Evolutionary conservation across 164 flowering plant genomes (phyloP), one percentile per base, ranked within the genome.

Genomic region (Vitis amurensis): DNA sequence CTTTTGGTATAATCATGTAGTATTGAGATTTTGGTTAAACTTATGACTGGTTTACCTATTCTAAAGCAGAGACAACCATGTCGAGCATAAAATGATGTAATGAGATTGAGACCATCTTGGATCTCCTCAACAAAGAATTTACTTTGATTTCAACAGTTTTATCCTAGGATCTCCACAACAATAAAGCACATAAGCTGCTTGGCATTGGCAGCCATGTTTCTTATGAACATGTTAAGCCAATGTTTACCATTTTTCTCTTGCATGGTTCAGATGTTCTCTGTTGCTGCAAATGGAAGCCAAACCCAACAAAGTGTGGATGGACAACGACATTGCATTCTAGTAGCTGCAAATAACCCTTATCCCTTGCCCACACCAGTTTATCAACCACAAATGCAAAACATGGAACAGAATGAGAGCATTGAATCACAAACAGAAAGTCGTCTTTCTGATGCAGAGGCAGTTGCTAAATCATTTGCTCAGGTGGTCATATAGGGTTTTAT

Each of bases 261-360:
- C 15, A 14, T 58, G 15, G 15, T 11, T 55, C 78, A 82, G 85
- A 79, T 82, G 85, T 82, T 82, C 70, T 63, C 79, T 55, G 44
- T 14, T 68, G 44, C 73, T 64, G 73, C 86, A 31, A 81, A 72
- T 76, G 92, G 85, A 63, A 82, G 64, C 71, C 91, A 86, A 79
- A 66, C 70, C 66, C 88, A 83, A 66, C 86, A 83, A 75, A 88
- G 64, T 80, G 73, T 76, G 59, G 97, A 89, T 62, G 78, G 69
- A 57, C 85, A 89, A 68, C 89, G 82, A 69, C 97, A 93, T 74
- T 94, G 99, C 77, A 86, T 94, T 79, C 98, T 94, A 76, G 82
- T 94, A 62, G 85, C 94, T 76, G 97, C 98, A 15, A 91, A 93
- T 74, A 93, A 91, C 62, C 99, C 99, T 71, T 85, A 88, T 71